phyloP scores from a whole-genome alignment of 768 basidiomycete species.

The Kockovaella imperatae region DNA sequence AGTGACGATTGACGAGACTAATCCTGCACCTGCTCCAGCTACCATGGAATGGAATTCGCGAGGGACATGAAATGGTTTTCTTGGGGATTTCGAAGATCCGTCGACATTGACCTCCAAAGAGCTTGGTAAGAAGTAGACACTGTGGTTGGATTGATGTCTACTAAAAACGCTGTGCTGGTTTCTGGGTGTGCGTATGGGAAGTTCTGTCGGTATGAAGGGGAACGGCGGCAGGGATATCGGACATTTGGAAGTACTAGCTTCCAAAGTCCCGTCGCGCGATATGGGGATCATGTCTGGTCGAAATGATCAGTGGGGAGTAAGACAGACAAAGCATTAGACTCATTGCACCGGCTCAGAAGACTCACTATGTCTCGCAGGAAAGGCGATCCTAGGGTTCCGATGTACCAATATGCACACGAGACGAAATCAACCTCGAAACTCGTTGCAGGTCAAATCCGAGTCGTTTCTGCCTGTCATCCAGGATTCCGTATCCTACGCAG shows the following conservation, averaged over 20 bases:
- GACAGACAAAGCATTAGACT: not conserved
- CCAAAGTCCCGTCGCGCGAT: not conserved
- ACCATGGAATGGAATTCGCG: conserved; percentile 45
- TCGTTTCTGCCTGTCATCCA: no score
- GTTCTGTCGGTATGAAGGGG: no score
- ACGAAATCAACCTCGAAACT: no score
- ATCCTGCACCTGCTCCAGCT: conserved; percentile 90
- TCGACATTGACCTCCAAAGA: not conserved
- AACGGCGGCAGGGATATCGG: not conserved
- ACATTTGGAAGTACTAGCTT: not conserved
- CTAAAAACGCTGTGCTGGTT: no score
- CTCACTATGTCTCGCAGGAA: no score
- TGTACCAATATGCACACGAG: no score
- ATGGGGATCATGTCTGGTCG: not conserved
- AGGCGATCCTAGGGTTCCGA: no score
- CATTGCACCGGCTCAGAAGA: no score
- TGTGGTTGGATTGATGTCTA: not conserved
- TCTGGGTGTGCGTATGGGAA: no score
- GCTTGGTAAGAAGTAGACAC: not conserved
- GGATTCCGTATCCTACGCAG: no score
- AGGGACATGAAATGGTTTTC: conserved; percentile 17
- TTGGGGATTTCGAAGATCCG: not conserved
- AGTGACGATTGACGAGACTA: conserved; percentile 84
- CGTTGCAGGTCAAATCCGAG: no score
- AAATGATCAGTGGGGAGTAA: no score